These are phyloP conservation scores for Candida corydali DNA, from an alignment of 805 yeast genomes.

Conservation along the genomic window DNA sequence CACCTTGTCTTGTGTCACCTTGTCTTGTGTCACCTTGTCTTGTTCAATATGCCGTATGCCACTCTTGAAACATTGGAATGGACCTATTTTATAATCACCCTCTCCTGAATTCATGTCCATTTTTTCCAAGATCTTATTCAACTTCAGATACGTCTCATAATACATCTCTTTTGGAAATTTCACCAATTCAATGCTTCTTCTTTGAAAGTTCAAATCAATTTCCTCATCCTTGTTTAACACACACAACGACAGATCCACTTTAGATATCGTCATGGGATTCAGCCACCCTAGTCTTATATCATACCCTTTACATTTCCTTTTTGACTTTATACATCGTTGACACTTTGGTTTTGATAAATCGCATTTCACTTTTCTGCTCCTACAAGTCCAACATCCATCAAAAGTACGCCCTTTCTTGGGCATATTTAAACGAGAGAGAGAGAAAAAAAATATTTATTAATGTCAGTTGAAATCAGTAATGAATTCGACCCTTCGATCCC, in stretches of 20 bases:
- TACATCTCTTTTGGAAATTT: slow-evolving; percentile 29
- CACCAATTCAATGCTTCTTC: slow-evolving; percentile 45
- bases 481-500: slow-evolving; percentile 46
- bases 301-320: slow-evolving; percentile 46
- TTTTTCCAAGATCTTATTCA: slow-evolving; percentile 33
- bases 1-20: too few relatives aligned
- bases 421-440: too few relatives aligned
- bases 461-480: slow-evolving; percentile 1
- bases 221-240: slow-evolving; percentile 11
- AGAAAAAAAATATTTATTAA: too few relatives aligned
- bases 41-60: too few relatives aligned
- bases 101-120: too few relatives aligned
- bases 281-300: slow-evolving; percentile 46
- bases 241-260: slow-evolving; percentile 14
- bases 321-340: slow-evolving; percentile 53
- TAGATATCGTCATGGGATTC: slow-evolving; percentile 31
- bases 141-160: slow-evolving; percentile 35
- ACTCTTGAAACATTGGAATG: slow-evolving; percentile 21
- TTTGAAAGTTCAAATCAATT: slow-evolving; percentile 28
- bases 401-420: slow-evolving; percentile 46
- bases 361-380: slow-evolving; percentile 76
- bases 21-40: too few relatives aligned
- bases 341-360: slow-evolving; percentile 71
- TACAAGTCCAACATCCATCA: slow-evolving; percentile 86
- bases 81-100: slow-evolving; percentile 18